Conservation (phyloP, 306 rosid species). For the Senna siamea region DNA sequence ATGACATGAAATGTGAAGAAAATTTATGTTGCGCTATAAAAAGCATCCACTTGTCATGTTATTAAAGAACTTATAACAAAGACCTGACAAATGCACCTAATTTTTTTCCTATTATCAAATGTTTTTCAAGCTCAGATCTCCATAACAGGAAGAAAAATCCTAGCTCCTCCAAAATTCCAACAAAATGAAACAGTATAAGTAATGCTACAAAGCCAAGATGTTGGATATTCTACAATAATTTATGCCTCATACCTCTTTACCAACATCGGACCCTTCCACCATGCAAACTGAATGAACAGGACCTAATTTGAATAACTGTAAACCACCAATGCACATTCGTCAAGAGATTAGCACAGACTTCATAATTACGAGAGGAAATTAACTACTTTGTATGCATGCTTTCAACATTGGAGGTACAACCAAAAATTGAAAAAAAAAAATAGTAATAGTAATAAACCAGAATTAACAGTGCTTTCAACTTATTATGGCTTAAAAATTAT, state of each 20-base stretch:
- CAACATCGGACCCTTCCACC: constrained; percentile 53
- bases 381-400: not conserved
- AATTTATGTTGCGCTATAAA: too few species aligned
- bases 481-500: not conserved
- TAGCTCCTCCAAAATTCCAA: not conserved
- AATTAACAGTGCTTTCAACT: constrained; percentile 11
- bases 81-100: too few species aligned
- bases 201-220: not conserved
- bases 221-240: not conserved
- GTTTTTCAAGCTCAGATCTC: not conserved
- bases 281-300: constrained; percentile 74
- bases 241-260: constrained; percentile 55
- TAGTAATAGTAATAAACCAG: not conserved
- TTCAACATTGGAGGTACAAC: not conserved
- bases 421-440: not conserved
- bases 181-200: constrained; percentile 6
- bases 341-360: not conserved
- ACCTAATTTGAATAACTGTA: constrained; percentile 72
- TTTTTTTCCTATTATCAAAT: not conserved
- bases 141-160: not conserved
- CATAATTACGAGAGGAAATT: not conserved
- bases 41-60: too few species aligned
- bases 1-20: too few species aligned
- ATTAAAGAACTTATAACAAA: too few species aligned
- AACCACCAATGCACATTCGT: constrained; percentile 33